Base-by-base conservation (phyloP, 2,329 filamentous ascomycete genomes). In the Penicillium sp. region DNA sequence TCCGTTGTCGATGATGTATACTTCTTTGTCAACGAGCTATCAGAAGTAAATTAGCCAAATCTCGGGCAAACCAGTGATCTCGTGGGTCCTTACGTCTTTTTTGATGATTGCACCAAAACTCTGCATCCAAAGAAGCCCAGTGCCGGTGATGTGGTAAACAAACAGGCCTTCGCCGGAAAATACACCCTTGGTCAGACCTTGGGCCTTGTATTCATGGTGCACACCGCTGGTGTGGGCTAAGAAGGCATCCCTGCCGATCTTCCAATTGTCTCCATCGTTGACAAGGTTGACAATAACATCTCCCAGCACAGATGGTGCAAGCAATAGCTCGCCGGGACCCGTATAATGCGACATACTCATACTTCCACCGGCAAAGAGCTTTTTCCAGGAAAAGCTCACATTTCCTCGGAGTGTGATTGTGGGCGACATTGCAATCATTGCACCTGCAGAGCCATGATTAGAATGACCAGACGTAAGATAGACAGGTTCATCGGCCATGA, bases 361-460 rank as follows among this genome's bases (percentile, higher is more conserved):
- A 46, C 96, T 90, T 48, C 88, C 88, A 47, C 92, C 88, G 0
- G 87, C 83, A 44, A 97, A 78, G n/a, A 96, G 79, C 76, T 97
- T 97, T 77, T 96, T 97, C 76, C 95, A 79, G 54, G 85, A 88
- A 73, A 99, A 96, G 59, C 93, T 94, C 61, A 95, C 73, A 40
- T 81, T 81, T 51, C 94, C 94, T 73, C 88, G 89, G 44, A 97
- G 83, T 0, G 88, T 92, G 50, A 99, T 83, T 8, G 88, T 89
- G 2, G 90, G 88, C 2, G 90, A 92, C 94, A 97, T 99, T 68
- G 90, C 90, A 65, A 99, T 90, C 92, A 99, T 94, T 52, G 86
- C 83, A 13, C 92, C 90, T 85, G 18, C 18, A 38, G 38, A 40
- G 21, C 16, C 13, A 44, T 22, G 18, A 8, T 29, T 47, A 27